Evolutionary conservation across 371 early-diverging fungal species (phyloP), one percentile per base, ranked within the genome.

Genomic region (Vittaforma corneae): DNA sequence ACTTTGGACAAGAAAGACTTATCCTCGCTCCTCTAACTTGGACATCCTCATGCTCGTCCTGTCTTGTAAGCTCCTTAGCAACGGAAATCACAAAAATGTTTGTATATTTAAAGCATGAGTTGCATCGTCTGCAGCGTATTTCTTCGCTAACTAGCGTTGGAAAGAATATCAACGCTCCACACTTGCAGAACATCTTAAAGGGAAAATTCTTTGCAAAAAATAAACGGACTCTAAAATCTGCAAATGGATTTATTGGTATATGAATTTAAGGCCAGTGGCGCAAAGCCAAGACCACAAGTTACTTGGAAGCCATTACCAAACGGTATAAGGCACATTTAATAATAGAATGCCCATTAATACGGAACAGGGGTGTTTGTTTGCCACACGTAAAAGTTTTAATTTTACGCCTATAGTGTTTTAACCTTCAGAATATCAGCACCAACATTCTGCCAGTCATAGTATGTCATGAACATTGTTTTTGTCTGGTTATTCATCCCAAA

Each of bases 1-100:
- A 80, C 14, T 80, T 77, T n/a, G 92, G 91, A 80, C 97, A 97
- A 67, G 86, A 86, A 77, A 93, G 91, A 75, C 92, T 86, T 59
- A 93, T 92, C 54, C 66, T 68, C 9, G 70, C 68, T 2, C 74
- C 73, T 46, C 62, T 65, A 9, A 65, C 60, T 47, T 56, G 42
- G 1, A 47, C 48, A 5, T 35, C 24, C 32, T 65, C 63, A 0
- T 52, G 6, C 45, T 59, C 26, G 0, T 44, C 29, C n/a, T 61
- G 54, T 54, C 44, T 52, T 20, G 32, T 5, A 3, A 71, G n/a
- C 58, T 24, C 28, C 37, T 14, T 18, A 11, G 58, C 24, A 35
- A 5, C 4, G 6, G 26, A n/a, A 0, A 58, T 42, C 9, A 29
- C 28, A 28, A 40, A 44, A 20, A 62, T 48, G 35, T 45, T 29